A percentile compares a stretch with the other conserved stretches of the same genome.
phyloP scores from a whole-genome alignment of 2,329 filamentous ascomycete genomes.

The Stagonosporopsis rhizophila region DNA sequence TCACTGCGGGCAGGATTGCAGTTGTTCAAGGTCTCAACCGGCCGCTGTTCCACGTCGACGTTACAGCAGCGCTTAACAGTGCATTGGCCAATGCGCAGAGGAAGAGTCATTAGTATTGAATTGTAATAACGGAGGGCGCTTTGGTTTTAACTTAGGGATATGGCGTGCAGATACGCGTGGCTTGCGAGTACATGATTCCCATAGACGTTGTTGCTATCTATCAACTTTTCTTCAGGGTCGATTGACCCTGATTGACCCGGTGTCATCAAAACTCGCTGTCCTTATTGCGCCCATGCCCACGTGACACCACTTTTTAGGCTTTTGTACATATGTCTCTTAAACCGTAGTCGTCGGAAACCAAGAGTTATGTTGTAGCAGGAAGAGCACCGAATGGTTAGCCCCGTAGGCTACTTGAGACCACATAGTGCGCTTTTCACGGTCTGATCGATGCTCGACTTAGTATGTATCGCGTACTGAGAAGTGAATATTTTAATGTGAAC shows the following conservation, averaged over 20 bases:
- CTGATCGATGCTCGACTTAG: too few relatives aligned
- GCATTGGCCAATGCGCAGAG: conserved; percentile 76
- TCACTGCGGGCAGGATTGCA: conserved; percentile 44
- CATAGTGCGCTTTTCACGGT: too few relatives aligned
- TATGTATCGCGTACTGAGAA: too few relatives aligned
- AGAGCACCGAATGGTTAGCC: too few relatives aligned
- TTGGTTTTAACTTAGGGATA: conserved; percentile 8
- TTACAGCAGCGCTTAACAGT: conserved; percentile 89
- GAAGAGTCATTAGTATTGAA: conserved; percentile 38
- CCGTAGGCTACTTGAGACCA: too few relatives aligned
- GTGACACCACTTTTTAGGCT: too few relatives aligned
- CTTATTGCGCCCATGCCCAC: not conserved
- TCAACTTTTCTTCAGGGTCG: not conserved
- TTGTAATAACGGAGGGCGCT: conserved; percentile 8
- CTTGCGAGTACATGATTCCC: conserved; percentile 17
- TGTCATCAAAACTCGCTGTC: not conserved
- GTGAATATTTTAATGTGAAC: too few relatives aligned
- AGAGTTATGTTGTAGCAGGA: too few relatives aligned
- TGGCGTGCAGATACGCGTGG: conserved; percentile 6
- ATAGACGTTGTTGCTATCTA: conserved; percentile 15
- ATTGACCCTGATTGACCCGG: conserved; percentile 8
- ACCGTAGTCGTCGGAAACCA: too few relatives aligned
- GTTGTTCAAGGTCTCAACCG: conserved; percentile 84
- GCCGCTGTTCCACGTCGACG: conserved; percentile 94
- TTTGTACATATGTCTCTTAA: too few relatives aligned